Evolutionary conservation across 1,284 basidiomycete genomes (phyloP), one percentile per base, ranked within the genome.

Genomic region (Wolfiporia cocos): DNA sequence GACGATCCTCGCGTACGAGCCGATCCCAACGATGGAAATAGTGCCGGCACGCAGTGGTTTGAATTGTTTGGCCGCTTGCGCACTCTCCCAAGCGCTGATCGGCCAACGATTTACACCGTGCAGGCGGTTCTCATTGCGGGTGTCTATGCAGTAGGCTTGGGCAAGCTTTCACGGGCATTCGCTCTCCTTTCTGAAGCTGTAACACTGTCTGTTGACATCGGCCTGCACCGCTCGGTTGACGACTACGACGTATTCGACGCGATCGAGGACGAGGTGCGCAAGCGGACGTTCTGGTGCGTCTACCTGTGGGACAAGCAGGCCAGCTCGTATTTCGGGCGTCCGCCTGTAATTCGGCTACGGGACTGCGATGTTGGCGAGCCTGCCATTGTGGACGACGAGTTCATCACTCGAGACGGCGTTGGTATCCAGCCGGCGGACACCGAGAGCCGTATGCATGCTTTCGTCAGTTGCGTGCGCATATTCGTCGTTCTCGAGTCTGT

Each of bases 271-370:
- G 88, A 93, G 61, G 80, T 91, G 15, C 76, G 91, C 43, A 92
- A 92, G 63, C 79, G 91, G 49, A 93, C 91, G 0, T 94, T 93
- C 63, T 94, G 90, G 90, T 89, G 87, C 47, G 88, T 93, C 19
- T 94, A 93, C 63, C 73, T 90, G 33, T 93, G 91, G 91, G 91
- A 93, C 63, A 93, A 93, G 64, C 90, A 92, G 56, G 75, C 86
- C 9, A 65, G 74, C 28, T 86, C 89, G 23, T 83, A 92, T 52
- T 92, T 93, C 59, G 91, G 91, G 14, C 71, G 90, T 18, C 91
- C 91, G 17, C 80, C 90, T 2, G 78, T 92, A 69, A 73, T 94
- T 49, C 76, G 90, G 35, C 62, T 92, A 47, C 74, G 86, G 44
- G 91, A 93, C 59, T 92, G 88, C 63, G 91, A 94, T 57, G 83